Evolutionary conservation across 768 basidiomycete genomes (phyloP), one percentile per base, ranked within the genome.

Genomic region (Tephrocybe sp.): DNA sequence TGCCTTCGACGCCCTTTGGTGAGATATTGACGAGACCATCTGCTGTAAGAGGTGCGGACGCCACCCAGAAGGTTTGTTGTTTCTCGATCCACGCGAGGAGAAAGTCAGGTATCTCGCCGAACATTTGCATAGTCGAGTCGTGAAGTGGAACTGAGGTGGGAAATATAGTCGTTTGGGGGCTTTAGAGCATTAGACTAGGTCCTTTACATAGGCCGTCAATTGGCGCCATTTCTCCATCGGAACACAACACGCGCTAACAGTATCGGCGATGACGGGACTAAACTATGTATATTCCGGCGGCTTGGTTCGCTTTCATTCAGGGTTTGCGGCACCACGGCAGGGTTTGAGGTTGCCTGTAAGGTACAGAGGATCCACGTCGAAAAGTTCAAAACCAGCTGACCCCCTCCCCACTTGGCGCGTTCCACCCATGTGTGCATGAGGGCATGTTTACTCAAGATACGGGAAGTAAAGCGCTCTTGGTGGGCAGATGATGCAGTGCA

Each of bases 41-140:
- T 0, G 63, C 65, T 14, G 67, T 70, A 21, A 87, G 75, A 20
- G 86, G 85, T 0, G 84, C 82, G 2, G 83, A 80, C 0, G 83
- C 85, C 23, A 89, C 85, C 79, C 83, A 88, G 64, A 88, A 88
- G 57, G 85, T 74, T 48, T 86, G 74, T 65, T 88, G 86, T 55
- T 76, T 72, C 34, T 70, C 57, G 17, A 87, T 77, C 86, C 85
- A 88, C 51, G 74, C 68, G 20, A 80, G 62, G 24, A 81, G 67
- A 51, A 76, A 71, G 24, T 74, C 70, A 0, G 85, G 80, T 17
- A 88, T 82, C 44, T 78, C 73, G 53, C 81, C 75, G 56, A 78
- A 79, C 61, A 76, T 78, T 46, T 80, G 73, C 85, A 87, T 88
- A 25, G 49, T 47, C 50, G 50, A 40, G 24, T 18, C 20, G 48